Evolutionary conservation across 2,329 filamentous ascomycete species (phyloP).

Genomic region (Blumeria hordei): DNA sequence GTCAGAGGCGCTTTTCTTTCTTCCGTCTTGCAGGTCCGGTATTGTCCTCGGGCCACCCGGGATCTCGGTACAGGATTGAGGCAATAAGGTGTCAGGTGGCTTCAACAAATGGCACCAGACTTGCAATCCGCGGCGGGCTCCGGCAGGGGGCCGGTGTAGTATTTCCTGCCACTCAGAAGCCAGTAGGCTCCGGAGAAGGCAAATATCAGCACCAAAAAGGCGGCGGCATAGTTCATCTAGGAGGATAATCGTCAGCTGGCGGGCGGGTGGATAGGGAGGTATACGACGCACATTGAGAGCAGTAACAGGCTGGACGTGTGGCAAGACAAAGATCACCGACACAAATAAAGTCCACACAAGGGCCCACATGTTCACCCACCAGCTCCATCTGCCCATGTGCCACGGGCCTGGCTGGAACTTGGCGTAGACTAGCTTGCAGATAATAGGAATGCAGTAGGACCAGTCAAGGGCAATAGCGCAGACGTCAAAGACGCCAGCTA

Average conservation of each 20-base stretch:
- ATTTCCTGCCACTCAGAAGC: constrained; percentile 20
- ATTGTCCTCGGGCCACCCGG: too few relatives aligned
- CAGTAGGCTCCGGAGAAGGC: constrained; percentile 21
- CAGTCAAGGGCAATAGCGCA: constrained; percentile 29
- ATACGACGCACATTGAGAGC: constrained; percentile 19
- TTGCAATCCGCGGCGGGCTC: constrained; percentile 3
- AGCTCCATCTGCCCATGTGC: constrained; percentile 22
- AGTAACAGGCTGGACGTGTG: constrained; percentile 22
- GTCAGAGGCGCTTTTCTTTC: too few relatives aligned
- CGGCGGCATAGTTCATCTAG: constrained; percentile 31
- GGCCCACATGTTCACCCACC: constrained; percentile 22
- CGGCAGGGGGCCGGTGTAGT: constrained; percentile 23
- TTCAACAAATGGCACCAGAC: not conserved
- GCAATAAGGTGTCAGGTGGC: not conserved
- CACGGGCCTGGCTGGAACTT: constrained; percentile 27
- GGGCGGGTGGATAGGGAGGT: not conserved
- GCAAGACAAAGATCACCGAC: constrained; percentile 28
- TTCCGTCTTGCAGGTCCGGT: too few relatives aligned
- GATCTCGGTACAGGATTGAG: too few relatives aligned
- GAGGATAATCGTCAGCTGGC: not conserved
- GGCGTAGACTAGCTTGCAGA: constrained; percentile 25
- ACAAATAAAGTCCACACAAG: constrained; percentile 28
- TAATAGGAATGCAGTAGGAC: constrained; percentile 31
- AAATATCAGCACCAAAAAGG: constrained; percentile 23
- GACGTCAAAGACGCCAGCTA: constrained; percentile 27